A percentile compares a stretch with the other conserved stretches of the same genome.
phyloP scores from a whole-genome alignment of 768 basidiomycete genomes.

The Agrocybe chaxingu region DNA sequence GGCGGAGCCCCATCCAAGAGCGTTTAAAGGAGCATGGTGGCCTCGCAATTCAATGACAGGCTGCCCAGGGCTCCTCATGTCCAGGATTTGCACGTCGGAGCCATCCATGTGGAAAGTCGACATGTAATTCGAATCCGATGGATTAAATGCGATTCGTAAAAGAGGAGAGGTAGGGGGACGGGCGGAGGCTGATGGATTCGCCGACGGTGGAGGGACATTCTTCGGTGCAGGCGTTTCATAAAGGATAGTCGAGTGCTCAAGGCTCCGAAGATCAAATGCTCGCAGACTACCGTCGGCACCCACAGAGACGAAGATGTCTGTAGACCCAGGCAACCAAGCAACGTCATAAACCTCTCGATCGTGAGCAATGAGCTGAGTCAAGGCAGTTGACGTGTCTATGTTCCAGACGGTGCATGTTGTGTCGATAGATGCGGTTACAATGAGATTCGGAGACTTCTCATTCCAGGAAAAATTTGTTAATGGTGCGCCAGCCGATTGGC shows the following conservation, averaged over 20 bases:
- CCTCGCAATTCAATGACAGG: constrained; percentile 90
- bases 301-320: constrained; percentile 97
- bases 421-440: constrained; percentile 97
- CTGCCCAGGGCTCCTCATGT: constrained; percentile 95
- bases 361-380: constrained; percentile 97
- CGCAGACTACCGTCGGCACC: constrained; percentile 96
- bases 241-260: constrained; percentile 97
- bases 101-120: constrained; percentile 97
- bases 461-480: constrained; percentile 99
- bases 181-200: constrained; percentile 55
- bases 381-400: constrained; percentile 87
- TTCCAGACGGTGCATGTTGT: constrained; percentile 99
- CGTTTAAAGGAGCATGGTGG: constrained; percentile 80
- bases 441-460: constrained; percentile 81
- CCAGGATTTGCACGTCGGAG: constrained; percentile 84
- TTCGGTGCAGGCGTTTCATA: constrained; percentile 91
- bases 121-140: constrained; percentile 91
- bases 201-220: constrained; percentile 54
- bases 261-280: constrained; percentile 92
- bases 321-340: constrained; percentile 95
- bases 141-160: constrained; percentile 87
- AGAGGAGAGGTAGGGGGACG: constrained; percentile 79
- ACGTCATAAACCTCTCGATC: constrained; percentile 97
- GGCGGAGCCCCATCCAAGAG: constrained; percentile 85
- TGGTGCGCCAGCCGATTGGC: constrained; percentile 79